These are phyloP conservation scores for Halophytophthora polymorphica DNA, from an alignment of 352 stramenopile genomes.

Conservation along the genomic window DNA sequence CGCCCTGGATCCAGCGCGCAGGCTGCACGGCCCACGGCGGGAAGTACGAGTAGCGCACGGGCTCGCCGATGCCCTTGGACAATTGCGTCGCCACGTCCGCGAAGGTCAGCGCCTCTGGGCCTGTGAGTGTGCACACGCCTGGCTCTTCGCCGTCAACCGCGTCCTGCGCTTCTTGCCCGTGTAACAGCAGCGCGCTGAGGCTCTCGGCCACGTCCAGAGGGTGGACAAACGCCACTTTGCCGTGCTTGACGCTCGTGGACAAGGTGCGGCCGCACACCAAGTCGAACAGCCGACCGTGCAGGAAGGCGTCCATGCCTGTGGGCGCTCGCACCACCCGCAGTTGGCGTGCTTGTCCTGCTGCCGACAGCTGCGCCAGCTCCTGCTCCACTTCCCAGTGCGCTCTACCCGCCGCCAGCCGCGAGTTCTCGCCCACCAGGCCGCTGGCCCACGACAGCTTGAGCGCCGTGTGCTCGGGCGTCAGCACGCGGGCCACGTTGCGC, in stretches of 20 bases:
- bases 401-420: constrained; percentile 30
- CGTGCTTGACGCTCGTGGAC: constrained; percentile 55
- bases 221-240: constrained; percentile 61
- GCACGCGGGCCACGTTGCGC: constrained; percentile 15
- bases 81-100: constrained; percentile 43
- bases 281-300: constrained; percentile 43
- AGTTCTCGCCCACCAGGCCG: constrained; percentile 33
- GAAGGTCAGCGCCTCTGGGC: constrained; percentile 57
- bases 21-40: constrained; percentile 73
- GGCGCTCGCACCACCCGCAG: constrained; percentile 37
- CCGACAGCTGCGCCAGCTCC: constrained; percentile 22
- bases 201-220: constrained; percentile 54
- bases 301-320: constrained; percentile 59
- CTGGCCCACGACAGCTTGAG: constrained; percentile 59
- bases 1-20: constrained; percentile 65
- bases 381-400: constrained; percentile 50
- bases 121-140: constrained; percentile 37
- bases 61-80: constrained; percentile 34
- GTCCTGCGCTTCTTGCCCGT: background rate
- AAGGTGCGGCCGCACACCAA: constrained; percentile 67
- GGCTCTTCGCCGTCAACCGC: constrained; percentile 3
- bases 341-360: constrained; percentile 9
- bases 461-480: constrained; percentile 25
- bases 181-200: constrained; percentile 21
- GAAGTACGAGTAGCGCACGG: constrained; percentile 61